Evolutionary conservation across 2,329 filamentous ascomycete genomes (phyloP).

Genomic region (Penicillium sp.): DNA sequence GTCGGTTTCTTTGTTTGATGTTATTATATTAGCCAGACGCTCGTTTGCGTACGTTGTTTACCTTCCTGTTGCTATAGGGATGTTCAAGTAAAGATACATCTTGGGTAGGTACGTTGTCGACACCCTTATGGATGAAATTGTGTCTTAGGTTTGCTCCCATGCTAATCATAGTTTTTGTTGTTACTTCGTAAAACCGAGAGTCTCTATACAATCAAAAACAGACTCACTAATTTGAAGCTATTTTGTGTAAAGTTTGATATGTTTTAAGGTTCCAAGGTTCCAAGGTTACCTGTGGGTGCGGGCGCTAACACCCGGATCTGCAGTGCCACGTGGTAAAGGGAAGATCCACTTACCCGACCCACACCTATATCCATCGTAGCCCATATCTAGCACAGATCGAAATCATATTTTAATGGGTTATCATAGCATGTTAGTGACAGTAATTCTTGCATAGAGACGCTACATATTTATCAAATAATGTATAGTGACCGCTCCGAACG

Average conservation of each 20-base stretch:
- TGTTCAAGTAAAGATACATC: not conserved
- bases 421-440: not conserved
- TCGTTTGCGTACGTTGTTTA: not conserved
- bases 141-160: not conserved
- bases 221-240: too few relatives aligned
- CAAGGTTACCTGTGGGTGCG: not conserved
- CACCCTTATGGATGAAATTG: not conserved
- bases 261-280: slow-evolving; percentile 8
- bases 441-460: not conserved
- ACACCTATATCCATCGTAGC: not conserved
- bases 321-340: not conserved
- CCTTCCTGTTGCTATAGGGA: not conserved
- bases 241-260: not conserved
- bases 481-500: not conserved
- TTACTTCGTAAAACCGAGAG: not conserved
- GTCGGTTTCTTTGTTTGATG: not conserved
- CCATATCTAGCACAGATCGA: not conserved
- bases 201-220: not conserved
- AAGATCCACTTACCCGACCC: not conserved
- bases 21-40: not conserved
- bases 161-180: too few relatives aligned
- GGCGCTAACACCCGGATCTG: slow-evolving; percentile 2
- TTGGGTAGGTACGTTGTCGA: not conserved
- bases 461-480: not conserved
- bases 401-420: not conserved